Percentiles rank a stretch among this genome's conserved stretches.
Conservation (phyloP, 2,329 filamentous ascomycete genomes). For the Cercospora berteroae region DNA sequence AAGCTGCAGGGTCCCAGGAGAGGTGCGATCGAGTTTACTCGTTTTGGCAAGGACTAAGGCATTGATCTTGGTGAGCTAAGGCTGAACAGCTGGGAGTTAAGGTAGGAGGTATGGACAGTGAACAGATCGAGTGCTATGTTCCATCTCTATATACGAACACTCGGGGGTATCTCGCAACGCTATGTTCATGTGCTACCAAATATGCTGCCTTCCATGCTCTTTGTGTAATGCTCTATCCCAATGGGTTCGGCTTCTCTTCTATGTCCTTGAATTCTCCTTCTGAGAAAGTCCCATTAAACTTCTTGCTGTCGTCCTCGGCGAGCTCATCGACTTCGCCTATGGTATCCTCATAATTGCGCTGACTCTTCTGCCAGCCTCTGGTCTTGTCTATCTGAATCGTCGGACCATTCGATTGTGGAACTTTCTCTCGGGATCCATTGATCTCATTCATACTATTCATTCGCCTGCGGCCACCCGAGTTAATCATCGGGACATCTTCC, state of each 20-base stretch:
- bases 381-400: conserved; percentile 17
- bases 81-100: not conserved
- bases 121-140: not conserved
- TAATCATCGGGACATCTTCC: conserved; percentile 32
- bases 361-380: conserved; percentile 7
- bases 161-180: not conserved
- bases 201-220: not conserved
- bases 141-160: not conserved
- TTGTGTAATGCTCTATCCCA: conserved; percentile 16
- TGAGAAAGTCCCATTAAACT: conserved; percentile 6
- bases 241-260: conserved; percentile 34
- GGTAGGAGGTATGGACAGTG: not conserved
- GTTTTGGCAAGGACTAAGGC: not conserved
- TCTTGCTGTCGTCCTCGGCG: conserved; percentile 10
- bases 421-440: not conserved
- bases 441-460: conserved; percentile 35
- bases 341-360: conserved; percentile 14
- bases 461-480: conserved; percentile 28
- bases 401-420: not conserved
- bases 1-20: conserved; percentile 10
- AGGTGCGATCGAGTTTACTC: not conserved
- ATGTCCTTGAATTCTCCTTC: conserved; percentile 32
- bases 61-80: not conserved
- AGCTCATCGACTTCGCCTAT: conserved; percentile 17
- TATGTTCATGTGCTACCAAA: not conserved